Conservation (phyloP, 352 stramenopile species). For the Blastocystis sp. region DNA sequence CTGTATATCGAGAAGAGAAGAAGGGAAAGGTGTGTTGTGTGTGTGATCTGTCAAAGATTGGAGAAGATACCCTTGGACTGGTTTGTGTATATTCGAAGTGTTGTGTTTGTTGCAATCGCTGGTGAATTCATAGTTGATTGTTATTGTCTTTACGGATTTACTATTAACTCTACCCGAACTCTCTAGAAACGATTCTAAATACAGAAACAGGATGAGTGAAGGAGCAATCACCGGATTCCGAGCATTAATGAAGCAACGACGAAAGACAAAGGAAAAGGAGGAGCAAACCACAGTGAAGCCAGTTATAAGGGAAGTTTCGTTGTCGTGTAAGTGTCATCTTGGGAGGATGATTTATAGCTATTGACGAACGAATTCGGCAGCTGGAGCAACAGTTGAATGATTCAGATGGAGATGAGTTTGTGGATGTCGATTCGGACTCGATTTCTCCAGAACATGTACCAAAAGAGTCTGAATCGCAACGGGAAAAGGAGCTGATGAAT, state of each 20-base stretch:
- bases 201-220: constrained; percentile 3
- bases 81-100: constrained; percentile 15
- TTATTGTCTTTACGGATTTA: too few relatives aligned
- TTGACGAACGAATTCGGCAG: constrained; percentile 37
- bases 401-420: constrained; percentile 27
- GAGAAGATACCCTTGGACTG: constrained; percentile 20
- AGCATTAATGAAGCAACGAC: constrained; percentile 7
- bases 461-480: neutral
- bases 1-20: constrained; percentile 78
- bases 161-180: too few relatives aligned
- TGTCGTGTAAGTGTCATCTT: neutral
- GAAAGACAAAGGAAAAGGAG: constrained; percentile 17
- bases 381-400: constrained; percentile 51
- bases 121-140: too few relatives aligned
- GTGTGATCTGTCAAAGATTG: constrained; percentile 81
- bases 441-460: neutral
- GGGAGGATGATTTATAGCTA: neutral
- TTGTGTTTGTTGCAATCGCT: neutral
- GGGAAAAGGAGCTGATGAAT: constrained; percentile 14
- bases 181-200: neutral
- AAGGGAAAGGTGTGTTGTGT: constrained; percentile 82
- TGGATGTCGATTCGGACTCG: constrained; percentile 21
- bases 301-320: constrained; percentile 1
- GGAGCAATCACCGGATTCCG: constrained; percentile 13
- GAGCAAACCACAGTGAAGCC: constrained; percentile 23